phyloP scores from a whole-genome alignment of 2,329 filamentous ascomycete genomes.

The Beauveria medogensis region DNA sequence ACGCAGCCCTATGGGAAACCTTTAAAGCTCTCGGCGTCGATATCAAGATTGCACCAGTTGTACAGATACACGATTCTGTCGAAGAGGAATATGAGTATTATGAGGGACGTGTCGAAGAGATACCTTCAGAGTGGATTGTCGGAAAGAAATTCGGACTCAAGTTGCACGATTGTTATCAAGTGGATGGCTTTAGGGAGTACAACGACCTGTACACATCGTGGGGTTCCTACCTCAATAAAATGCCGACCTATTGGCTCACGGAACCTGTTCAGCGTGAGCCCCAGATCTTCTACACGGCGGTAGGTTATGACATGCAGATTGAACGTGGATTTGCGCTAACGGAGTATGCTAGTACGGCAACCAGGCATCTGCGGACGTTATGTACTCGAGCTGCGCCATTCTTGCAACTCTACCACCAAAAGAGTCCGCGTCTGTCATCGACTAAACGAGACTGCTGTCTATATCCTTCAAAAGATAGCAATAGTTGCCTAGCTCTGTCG shows the following conservation, averaged over 20 bases:
- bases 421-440: no score
- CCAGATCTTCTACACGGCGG: background rate
- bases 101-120: no score
- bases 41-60: background rate
- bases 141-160: background rate
- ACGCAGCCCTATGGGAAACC: slow-evolving; percentile 27
- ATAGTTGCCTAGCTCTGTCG: no score
- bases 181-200: background rate
- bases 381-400: background rate
- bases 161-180: background rate
- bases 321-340: background rate
- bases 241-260: background rate
- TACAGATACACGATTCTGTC: background rate
- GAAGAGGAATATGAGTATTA: no score
- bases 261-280: background rate
- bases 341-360: background rate
- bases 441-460: no score
- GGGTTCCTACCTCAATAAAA: background rate
- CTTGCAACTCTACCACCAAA: background rate
- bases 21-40: background rate
- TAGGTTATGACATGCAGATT: background rate
- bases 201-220: background rate
- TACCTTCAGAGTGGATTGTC: background rate
- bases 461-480: no score
- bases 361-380: background rate